A percentile compares a stretch with the other conserved stretches of the same genome.
phyloP scores from a whole-genome alignment of 2,329 filamentous ascomycete species.

The Venturia effusa region DNA sequence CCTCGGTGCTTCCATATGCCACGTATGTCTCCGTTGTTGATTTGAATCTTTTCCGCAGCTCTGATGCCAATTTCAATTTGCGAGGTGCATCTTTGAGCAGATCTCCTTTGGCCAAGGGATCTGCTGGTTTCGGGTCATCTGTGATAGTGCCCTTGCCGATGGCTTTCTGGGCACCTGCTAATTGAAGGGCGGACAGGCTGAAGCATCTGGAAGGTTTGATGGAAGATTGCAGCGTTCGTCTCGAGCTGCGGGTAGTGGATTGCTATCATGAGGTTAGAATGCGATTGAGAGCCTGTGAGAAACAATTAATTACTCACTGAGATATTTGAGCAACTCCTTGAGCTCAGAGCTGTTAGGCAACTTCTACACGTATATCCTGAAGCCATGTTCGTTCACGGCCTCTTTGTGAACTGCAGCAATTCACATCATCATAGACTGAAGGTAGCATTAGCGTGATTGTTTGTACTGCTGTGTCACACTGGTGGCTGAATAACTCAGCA shows the following conservation, averaged over 20 bases:
- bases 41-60: slow-evolving; percentile 20
- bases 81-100: slow-evolving; percentile 8
- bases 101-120: background rate
- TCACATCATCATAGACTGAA: background rate
- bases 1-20: slow-evolving; percentile 68
- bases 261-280: background rate
- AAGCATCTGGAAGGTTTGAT: background rate
- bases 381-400: slow-evolving; percentile 20
- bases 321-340: background rate
- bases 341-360: slow-evolving; percentile 22
- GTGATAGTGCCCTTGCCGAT: background rate
- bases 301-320: background rate
- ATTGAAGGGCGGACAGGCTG: background rate
- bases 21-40: slow-evolving; percentile 56
- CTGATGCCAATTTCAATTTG: slow-evolving; percentile 14
- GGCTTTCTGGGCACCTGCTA: background rate
- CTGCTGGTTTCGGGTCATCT: background rate
- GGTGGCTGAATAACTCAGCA: no score
- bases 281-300: background rate
- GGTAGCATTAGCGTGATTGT: no score
- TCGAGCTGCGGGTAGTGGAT: background rate
- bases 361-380: slow-evolving; percentile 25
- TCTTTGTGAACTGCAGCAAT: background rate
- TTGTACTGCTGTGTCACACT: background rate
- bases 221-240: background rate